phyloP scores from a whole-genome alignment of 148 eudicot species.

The Suaeda aralocaspica region DNA sequence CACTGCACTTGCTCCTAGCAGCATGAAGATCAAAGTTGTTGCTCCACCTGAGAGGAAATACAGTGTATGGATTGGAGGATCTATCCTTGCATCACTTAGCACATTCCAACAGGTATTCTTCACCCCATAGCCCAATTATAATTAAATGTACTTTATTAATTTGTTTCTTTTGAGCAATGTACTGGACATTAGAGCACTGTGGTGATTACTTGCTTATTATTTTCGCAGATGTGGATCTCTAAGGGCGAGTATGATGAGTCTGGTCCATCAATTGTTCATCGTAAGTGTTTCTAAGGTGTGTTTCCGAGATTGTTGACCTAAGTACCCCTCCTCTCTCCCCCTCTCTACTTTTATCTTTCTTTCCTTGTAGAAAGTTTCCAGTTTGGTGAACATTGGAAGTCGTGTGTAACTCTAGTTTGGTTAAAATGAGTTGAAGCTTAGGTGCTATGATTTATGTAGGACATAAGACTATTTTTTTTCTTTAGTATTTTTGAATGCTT shows the following conservation, averaged over 20 bases:
- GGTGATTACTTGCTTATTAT: neutral
- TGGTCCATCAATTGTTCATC: conserved; percentile 32
- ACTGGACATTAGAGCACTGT: neutral
- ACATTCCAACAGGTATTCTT: conserved; percentile 36
- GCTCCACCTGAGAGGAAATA: conserved; percentile 37
- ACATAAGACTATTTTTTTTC: neutral
- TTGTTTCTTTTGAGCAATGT: neutral
- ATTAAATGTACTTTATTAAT: neutral
- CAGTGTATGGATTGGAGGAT: conserved; percentile 37
- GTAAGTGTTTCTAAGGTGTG: conserved; percentile 26
- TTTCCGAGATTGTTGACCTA: too few relatives aligned
- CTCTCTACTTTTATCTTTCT: neutral
- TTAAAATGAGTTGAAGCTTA: neutral
- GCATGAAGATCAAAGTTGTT: conserved; percentile 35
- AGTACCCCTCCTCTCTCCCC: too few relatives aligned
- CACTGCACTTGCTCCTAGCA: conserved; percentile 31
- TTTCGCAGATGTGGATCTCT: conserved; percentile 33
- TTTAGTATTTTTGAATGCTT: conserved; percentile 5
- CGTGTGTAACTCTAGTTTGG: conserved; percentile 11
- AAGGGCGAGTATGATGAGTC: conserved; percentile 36
- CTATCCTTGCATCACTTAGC: conserved; percentile 35
- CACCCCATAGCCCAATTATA: neutral
- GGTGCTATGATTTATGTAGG: neutral
- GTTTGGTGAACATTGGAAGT: conserved; percentile 2
- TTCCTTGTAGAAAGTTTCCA: neutral